phyloP scores from a whole-genome alignment of 2,329 filamentous ascomycete genomes.

The Epichloe festucae region DNA sequence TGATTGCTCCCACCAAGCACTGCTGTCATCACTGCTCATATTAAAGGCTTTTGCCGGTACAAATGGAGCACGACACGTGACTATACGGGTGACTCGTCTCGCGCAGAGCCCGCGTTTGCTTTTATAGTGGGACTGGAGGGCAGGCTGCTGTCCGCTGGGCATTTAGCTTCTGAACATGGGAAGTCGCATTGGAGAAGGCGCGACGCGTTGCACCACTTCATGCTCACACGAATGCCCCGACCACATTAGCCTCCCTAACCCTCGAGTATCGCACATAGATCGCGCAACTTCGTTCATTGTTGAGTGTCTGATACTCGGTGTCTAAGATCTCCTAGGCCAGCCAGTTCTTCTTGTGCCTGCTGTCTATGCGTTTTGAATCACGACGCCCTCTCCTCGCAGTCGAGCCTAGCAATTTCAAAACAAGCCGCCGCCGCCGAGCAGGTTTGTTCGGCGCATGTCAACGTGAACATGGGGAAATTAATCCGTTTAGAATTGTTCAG shows the following conservation, averaged over 20 bases:
- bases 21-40: too few relatives aligned
- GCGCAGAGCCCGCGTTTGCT: too few relatives aligned
- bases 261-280: background rate
- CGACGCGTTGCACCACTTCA: background rate
- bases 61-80: too few relatives aligned
- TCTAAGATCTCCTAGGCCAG: background rate
- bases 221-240: background rate
- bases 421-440: background rate
- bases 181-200: background rate
- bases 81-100: too few relatives aligned
- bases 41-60: too few relatives aligned
- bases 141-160: background rate
- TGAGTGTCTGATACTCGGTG: background rate
- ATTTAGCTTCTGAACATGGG: background rate
- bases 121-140: background rate
- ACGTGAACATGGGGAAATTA: constrained; percentile 77
- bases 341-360: background rate
- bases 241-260: background rate
- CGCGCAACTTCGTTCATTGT: background rate
- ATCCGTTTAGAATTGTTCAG: constrained; percentile 89
- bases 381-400: background rate
- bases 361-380: background rate
- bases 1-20: too few relatives aligned
- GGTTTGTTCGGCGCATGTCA: background rate
- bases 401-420: background rate